Evolutionary conservation across 2,329 filamentous ascomycete species (phyloP).

Genomic region (Neonectria neomacrospora): DNA sequence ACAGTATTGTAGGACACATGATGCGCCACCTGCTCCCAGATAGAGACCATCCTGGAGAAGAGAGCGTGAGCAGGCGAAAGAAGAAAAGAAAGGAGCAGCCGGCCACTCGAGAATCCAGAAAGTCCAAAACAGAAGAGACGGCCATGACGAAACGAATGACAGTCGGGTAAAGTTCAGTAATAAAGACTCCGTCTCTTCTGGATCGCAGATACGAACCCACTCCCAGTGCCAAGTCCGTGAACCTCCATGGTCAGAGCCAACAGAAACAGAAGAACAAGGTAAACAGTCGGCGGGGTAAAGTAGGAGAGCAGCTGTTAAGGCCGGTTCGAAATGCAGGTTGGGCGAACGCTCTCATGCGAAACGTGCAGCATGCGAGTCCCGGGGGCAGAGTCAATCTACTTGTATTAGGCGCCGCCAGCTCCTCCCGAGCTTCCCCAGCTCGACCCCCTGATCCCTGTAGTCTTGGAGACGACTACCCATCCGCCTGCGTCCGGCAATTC

Average conservation of each 20-base stretch:
- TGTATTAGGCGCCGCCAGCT: slow-evolving; percentile 8
- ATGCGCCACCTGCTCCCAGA: slow-evolving; percentile 13
- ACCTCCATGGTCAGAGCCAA: slow-evolving; percentile 28
- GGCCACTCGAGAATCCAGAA: not conserved
- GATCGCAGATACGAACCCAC: not conserved
- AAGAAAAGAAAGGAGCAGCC: not conserved
- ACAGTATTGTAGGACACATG: slow-evolving; percentile 12
- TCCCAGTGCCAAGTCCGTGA: not conserved
- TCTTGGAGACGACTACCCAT: not conserved
- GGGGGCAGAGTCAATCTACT: not conserved
- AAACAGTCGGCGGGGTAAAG: slow-evolving; percentile 30
- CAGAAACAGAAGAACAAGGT: not conserved
- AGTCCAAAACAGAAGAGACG: not conserved
- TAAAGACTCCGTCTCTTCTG: not conserved
- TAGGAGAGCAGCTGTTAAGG: slow-evolving; percentile 29
- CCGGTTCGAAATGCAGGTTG: slow-evolving; percentile 33
- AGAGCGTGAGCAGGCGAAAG: not conserved
- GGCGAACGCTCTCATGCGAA: slow-evolving; percentile 30
- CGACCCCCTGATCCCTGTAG: not conserved
- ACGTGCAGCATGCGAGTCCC: slow-evolving; percentile 17
- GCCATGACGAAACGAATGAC: too few relatives aligned
- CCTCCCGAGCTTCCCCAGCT: not conserved
- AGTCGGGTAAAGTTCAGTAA: not conserved
- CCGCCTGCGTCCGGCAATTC: not conserved
- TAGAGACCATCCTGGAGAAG: slow-evolving; percentile 12